Evolutionary conservation across 108 stramenopile species (phyloP).

Genomic region (Pseudonitzschia multiseries): DNA sequence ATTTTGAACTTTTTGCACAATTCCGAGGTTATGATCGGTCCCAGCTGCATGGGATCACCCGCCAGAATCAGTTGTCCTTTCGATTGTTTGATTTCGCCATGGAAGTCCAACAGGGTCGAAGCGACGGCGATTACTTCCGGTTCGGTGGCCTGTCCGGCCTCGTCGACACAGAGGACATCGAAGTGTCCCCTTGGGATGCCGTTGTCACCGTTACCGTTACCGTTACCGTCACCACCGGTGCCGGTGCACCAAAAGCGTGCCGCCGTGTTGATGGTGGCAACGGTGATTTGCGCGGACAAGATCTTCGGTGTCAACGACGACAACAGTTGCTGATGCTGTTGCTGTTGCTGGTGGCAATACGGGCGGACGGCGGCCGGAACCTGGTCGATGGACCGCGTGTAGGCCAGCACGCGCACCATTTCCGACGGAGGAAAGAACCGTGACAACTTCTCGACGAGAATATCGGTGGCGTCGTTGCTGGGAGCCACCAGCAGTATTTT

Average conservation of each 20-base stretch:
- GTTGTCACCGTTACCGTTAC: too few species aligned
- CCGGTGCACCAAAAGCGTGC: conserved; percentile 40
- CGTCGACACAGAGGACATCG: too few species aligned
- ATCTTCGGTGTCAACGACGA: conserved; percentile 10
- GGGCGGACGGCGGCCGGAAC: conserved; percentile 38
- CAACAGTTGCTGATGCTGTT: not conserved
- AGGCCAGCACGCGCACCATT: conserved; percentile 54
- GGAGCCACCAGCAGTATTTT: conserved; percentile 62
- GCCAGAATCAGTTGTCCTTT: conserved; percentile 48
- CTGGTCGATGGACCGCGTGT: conserved; percentile 34
- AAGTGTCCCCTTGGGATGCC: conserved; percentile 44
- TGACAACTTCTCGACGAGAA: conserved; percentile 52
- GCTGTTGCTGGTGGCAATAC: not conserved
- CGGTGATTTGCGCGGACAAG: conserved; percentile 33
- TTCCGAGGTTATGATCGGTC: conserved; percentile 58
- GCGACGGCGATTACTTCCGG: too few species aligned
- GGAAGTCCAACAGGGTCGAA: conserved; percentile 33
- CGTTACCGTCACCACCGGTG: too few species aligned
- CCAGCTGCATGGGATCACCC: conserved; percentile 71
- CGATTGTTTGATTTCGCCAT: not conserved
- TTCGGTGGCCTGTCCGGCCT: too few species aligned
- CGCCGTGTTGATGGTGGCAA: conserved; percentile 44
- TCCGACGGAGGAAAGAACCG: conserved; percentile 41
- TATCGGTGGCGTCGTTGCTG: conserved; percentile 61
- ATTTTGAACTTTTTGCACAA: conserved; percentile 49